Conservation (phyloP, 495 filamentous ascomycete species). For the Apodospora peruviana region DNA sequence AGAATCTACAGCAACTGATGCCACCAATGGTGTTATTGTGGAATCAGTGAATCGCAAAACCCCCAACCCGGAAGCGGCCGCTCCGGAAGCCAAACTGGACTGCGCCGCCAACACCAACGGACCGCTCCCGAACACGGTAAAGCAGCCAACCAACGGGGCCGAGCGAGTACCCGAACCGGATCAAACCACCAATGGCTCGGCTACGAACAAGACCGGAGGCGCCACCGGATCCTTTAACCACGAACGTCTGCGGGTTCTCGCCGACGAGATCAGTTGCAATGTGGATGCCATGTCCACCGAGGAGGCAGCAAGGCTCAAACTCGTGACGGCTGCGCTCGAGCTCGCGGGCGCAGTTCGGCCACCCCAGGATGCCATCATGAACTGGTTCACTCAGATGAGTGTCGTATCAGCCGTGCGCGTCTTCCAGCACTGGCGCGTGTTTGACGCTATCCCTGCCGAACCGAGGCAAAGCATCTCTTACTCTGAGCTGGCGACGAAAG, state of each 20-base stretch:
- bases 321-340: conserved; percentile 9
- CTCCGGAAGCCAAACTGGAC: no score
- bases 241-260: conserved; percentile 8
- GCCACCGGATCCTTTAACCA: not conserved
- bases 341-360: conserved; percentile 13
- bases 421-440: conserved; percentile 30
- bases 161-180: not conserved
- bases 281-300: conserved; percentile 1
- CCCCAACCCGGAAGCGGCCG: no score
- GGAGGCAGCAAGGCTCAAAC: conserved; percentile 7
- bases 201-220: no score
- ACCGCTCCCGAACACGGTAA: not conserved
- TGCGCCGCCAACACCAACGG: no score
- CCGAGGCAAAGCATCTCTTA: conserved; percentile 18
- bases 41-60: no score
- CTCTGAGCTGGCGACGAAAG: conserved; percentile 16
- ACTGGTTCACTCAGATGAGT: conserved; percentile 18
- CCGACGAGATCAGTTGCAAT: conserved; percentile 8
- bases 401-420: conserved; percentile 24
- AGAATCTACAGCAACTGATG: not conserved
- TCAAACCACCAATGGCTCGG: no score
- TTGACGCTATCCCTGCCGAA: conserved; percentile 24
- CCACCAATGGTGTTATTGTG: not conserved
- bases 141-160: not conserved
- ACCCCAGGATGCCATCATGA: conserved; percentile 21